These are phyloP conservation scores for Ophiognomonia clavigignenti-juglandacearum DNA, from an alignment of 2,329 filamentous ascomycete species.

Conservation along the genomic window DNA sequence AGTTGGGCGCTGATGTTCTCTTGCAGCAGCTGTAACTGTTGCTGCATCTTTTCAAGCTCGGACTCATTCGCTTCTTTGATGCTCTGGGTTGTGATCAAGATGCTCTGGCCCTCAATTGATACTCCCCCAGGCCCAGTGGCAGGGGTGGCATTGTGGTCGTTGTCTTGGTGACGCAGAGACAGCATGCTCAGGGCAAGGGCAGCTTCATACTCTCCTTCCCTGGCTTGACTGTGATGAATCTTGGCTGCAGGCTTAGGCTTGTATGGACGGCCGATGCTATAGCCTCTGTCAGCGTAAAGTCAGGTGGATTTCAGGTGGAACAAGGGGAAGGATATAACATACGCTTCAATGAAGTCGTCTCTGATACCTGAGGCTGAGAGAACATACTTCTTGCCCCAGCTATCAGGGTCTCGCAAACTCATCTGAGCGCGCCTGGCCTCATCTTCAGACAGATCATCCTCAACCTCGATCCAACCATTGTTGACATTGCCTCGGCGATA, in stretches of 20 bases:
- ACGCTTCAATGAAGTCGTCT: slow-evolving; percentile 14
- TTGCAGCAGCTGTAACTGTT: slow-evolving; percentile 1
- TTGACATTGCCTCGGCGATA: slow-evolving; percentile 62
- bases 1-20: slow-evolving; percentile 5
- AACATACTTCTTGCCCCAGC: slow-evolving; percentile 7
- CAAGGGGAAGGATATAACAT: neutral
- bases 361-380: slow-evolving; percentile 5
- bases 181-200: slow-evolving; percentile 4
- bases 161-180: neutral
- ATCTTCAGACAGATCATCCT: slow-evolving; percentile 42
- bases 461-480: slow-evolving; percentile 68
- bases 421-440: slow-evolving; percentile 24
- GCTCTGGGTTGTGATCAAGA: neutral
- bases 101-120: neutral
- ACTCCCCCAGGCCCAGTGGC: neutral
- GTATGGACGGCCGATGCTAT: slow-evolving; percentile 1
- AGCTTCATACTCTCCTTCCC: slow-evolving; percentile 1
- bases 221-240: neutral
- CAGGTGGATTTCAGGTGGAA: no score
- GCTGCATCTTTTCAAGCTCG: slow-evolving; percentile 7
- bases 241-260: neutral
- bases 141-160: neutral
- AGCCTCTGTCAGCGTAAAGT: neutral
- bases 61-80: slow-evolving; percentile 1
- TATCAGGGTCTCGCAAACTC: slow-evolving; percentile 18